Percentiles rank a stretch among this genome's conserved stretches.
Evolutionary conservation across 2,329 filamentous ascomycete species (phyloP).

Genomic region (Diplodia seriata): DNA sequence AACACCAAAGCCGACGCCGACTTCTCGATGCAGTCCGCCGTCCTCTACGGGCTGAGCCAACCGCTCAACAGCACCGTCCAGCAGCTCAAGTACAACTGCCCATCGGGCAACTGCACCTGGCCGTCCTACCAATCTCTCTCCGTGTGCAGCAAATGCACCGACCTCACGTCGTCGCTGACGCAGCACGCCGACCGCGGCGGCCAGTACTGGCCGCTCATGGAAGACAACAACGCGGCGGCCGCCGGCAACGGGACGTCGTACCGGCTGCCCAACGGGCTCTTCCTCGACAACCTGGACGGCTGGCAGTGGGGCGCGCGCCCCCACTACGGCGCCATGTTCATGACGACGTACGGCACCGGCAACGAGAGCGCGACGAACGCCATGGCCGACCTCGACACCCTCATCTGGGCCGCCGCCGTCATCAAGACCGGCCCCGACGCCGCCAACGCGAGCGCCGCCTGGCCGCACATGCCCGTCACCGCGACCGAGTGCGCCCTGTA

Average conservation of each 20-base stretch:
- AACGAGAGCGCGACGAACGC: conserved; percentile 3
- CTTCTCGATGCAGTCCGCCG: conserved; percentile 33
- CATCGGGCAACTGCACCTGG: conserved; percentile 34
- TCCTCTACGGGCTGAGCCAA: conserved; percentile 30
- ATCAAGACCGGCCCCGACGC: not conserved
- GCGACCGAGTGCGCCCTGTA: conserved; percentile 34
- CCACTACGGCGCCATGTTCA: not conserved
- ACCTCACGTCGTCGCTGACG: not conserved
- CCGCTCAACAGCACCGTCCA: not conserved
- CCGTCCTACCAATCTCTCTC: conserved; percentile 21
- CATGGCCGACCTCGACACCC: conserved; percentile 25
- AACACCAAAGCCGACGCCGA: conserved; percentile 23
- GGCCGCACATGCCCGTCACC: conserved; percentile 27
- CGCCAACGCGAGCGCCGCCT: not conserved
- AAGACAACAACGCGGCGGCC: not conserved
- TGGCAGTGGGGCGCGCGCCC: not conserved
- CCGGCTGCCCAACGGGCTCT: conserved; percentile 33
- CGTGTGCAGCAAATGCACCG: conserved; percentile 29
- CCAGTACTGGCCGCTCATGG: not conserved
- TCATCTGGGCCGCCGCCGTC: conserved; percentile 30
- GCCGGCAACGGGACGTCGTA: not conserved
- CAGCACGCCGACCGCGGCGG: not conserved
- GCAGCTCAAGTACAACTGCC: conserved; percentile 29
- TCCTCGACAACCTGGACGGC: conserved; percentile 31
- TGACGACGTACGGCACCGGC: conserved; percentile 29